Conservation (phyloP, 768 basidiomycete species). For the Suillus discolor region DNA sequence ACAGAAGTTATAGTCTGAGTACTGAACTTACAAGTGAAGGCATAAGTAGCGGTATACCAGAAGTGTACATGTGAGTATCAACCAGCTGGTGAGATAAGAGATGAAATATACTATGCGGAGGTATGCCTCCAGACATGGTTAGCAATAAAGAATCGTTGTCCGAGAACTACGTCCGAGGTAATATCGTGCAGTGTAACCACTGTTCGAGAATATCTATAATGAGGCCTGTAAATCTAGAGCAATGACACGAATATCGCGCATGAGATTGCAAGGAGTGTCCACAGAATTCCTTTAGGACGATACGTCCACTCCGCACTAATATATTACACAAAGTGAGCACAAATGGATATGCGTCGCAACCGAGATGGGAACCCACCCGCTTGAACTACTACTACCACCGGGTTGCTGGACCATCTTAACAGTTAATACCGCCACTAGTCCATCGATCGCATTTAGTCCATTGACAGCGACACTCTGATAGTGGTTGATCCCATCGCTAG, state of each 20-base stretch:
- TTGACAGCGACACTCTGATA: slow-evolving; percentile 51
- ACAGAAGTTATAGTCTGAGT: not conserved
- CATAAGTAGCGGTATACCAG: not conserved
- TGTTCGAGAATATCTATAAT: not conserved
- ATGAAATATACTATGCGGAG: not conserved
- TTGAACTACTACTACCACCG: slow-evolving; percentile 13
- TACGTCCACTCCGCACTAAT: slow-evolving; percentile 19
- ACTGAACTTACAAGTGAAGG: not conserved
- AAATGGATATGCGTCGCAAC: slow-evolving; percentile 3
- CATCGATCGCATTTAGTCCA: slow-evolving; percentile 72
- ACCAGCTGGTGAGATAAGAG: not conserved
- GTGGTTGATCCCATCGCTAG: slow-evolving; percentile 73
- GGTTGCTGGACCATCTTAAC: slow-evolving; percentile 60
- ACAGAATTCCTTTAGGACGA: slow-evolving; percentile 12
- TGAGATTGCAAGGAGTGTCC: slow-evolving; percentile 19
- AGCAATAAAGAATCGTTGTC: not conserved
- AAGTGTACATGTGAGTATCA: not conserved
- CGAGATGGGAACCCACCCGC: slow-evolving; percentile 22
- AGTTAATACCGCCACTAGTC: slow-evolving; percentile 77
- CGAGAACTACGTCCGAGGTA: not conserved
- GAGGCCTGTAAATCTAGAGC: slow-evolving; percentile 12
- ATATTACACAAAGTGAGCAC: not conserved
- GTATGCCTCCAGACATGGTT: not conserved
- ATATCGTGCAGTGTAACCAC: not conserved
- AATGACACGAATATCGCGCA: slow-evolving; percentile 16